Evolutionary conservation across 768 basidiomycete genomes (phyloP), one percentile per base, ranked within the genome.

Genomic region (Rhodocollybia butyracea): DNA sequence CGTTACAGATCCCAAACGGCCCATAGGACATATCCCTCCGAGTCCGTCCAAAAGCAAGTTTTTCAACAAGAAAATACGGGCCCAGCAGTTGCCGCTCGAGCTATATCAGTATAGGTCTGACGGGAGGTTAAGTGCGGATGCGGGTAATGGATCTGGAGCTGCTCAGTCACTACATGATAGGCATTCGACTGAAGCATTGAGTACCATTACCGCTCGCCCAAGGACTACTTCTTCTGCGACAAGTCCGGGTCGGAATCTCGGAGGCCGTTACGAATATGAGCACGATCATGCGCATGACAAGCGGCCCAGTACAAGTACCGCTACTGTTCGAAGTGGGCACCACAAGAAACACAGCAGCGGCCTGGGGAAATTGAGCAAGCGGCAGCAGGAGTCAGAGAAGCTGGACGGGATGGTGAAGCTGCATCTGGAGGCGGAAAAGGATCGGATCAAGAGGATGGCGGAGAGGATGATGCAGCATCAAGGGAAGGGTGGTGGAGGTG

Each of bases 351-450:
- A 46, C 50, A 43, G 24, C 24, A 17, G 4, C 51, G 11, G n/a
- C 13, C 51, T 38, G 36, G 34, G 27, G 51, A 24, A n/a, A n/a
- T n/a, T n/a, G n/a, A n/a, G n/a, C 6, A 67, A 56, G 64, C 63
- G 31, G 71, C 68, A 50, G 71, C 75, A 60, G 71, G 66, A 40
- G 78, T 76, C 57, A 74, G 82, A 60, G 85, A 88, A 77, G 69
- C 71, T 93, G 60, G 89, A 93, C 66, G 91, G 89, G 58, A 80
- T 94, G 83, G 71, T 94, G 51, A 71, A 84, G 52, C 84, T 87
- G 67, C 91, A 94, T 66, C 88, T 93, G 75, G 88, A 89, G 70
- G 79, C 85, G 51, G 91, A 94, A 72, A 85, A 84, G 72, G 87
- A 91, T 64, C 85, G 82, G 31, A 77, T 94, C 62, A 87, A 81